phyloP scores from a whole-genome alignment of 768 basidiomycete genomes.

The Cystobasidium onofrii region DNA sequence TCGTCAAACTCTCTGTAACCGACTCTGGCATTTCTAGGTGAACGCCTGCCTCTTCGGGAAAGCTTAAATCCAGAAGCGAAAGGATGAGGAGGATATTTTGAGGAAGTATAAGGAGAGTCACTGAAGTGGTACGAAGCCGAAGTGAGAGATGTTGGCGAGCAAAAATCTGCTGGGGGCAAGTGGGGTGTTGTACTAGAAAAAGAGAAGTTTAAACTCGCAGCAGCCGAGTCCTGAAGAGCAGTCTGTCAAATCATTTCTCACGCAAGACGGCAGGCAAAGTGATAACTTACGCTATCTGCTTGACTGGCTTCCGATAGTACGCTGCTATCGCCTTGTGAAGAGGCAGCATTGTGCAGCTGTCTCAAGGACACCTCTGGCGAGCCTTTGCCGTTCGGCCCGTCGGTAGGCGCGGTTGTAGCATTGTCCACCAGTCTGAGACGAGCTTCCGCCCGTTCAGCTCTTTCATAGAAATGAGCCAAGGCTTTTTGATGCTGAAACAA shows the following conservation, averaged over 20 bases:
- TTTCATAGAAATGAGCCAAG: slow-evolving; percentile 26
- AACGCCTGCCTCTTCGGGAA: not conserved
- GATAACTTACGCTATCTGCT: not conserved
- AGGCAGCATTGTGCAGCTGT: not conserved
- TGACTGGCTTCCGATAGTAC: not conserved
- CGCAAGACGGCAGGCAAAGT: not conserved
- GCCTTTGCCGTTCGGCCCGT: not conserved
- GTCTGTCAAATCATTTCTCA: not conserved
- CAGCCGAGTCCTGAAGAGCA: not conserved
- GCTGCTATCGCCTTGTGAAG: not conserved
- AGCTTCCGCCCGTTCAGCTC: slow-evolving; percentile 32
- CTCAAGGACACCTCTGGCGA: not conserved
- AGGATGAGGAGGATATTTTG: slow-evolving; percentile 17
- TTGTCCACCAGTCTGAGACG: slow-evolving; percentile 21
- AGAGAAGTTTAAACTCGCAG: not conserved
- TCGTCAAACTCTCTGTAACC: not conserved
- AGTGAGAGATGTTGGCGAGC: not conserved
- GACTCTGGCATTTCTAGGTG: not conserved
- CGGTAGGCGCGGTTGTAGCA: not conserved
- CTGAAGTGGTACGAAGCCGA: not conserved
- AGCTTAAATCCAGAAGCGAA: not conserved
- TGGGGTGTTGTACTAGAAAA: slow-evolving; percentile 19
- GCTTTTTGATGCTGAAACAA: slow-evolving; percentile 29
- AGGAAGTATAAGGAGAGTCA: not conserved
- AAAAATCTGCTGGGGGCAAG: not conserved